Percentiles rank a stretch among this genome's conserved stretches.
Evolutionary conservation across 495 filamentous ascomycete species (phyloP).

Genomic region (Alectoria sarmentosa): DNA sequence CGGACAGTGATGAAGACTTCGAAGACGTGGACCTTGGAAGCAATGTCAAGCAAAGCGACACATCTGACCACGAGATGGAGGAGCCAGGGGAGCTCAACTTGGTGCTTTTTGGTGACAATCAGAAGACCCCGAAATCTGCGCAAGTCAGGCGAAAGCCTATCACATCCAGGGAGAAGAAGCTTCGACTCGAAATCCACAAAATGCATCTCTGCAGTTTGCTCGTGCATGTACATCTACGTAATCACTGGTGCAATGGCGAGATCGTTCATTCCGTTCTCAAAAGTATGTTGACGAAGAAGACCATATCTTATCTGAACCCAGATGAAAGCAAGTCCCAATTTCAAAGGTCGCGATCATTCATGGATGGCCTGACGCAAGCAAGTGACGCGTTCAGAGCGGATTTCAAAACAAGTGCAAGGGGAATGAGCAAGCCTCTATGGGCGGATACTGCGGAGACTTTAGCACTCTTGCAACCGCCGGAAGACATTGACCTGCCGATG

Average conservation of each 20-base stretch:
- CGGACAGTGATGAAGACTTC: slow-evolving; percentile 63
- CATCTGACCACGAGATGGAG: slow-evolving; percentile 22
- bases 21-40: slow-evolving; percentile 58
- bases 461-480: slow-evolving; percentile 42
- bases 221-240: slow-evolving; percentile 64
- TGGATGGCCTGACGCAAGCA: slow-evolving; percentile 66
- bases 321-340: slow-evolving; percentile 59
- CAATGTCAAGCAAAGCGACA: slow-evolving; percentile 29
- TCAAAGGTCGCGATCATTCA: slow-evolving; percentile 60
- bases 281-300: slow-evolving; percentile 52
- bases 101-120: slow-evolving; percentile 44
- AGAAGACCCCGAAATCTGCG: slow-evolving; percentile 32
- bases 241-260: slow-evolving; percentile 82
- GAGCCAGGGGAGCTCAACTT: slow-evolving; percentile 48
- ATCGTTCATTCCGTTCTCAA: slow-evolving; percentile 56
- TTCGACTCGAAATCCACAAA: slow-evolving; percentile 75
- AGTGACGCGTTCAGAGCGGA: slow-evolving; percentile 56
- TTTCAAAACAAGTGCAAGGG: slow-evolving; percentile 64
- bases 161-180: slow-evolving; percentile 60
- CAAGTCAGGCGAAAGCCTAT: slow-evolving; percentile 50
- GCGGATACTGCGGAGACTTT: slow-evolving; percentile 50
- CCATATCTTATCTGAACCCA: slow-evolving; percentile 56
- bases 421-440: slow-evolving; percentile 66
- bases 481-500: slow-evolving; percentile 42
- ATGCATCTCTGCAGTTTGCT: slow-evolving; percentile 77